Conservation (phyloP, 208 protist genomes). For the Leishmania aethiopica region DNA sequence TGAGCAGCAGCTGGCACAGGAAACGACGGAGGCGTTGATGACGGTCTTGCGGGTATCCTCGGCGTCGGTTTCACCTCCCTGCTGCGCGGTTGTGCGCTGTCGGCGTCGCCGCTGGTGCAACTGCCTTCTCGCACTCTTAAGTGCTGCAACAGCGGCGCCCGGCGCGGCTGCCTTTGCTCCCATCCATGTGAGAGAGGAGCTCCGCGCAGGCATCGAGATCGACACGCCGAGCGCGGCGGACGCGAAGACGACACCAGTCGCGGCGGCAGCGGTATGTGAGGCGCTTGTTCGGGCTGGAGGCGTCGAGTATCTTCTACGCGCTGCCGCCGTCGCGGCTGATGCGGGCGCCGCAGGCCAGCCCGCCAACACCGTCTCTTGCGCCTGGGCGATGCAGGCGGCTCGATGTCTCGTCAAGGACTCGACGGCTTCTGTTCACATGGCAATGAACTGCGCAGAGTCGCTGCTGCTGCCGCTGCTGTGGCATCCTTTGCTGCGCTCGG, state of each 20-base stretch:
- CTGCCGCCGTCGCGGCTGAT: constrained; percentile 3
- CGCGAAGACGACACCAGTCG: not conserved
- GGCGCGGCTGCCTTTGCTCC: not conserved
- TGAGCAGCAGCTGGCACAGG: constrained; percentile 20
- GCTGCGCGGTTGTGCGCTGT: not conserved
- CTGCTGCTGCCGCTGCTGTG: constrained; percentile 26
- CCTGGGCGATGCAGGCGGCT: constrained; percentile 20
- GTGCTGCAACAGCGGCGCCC: not conserved
- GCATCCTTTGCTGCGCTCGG: constrained; percentile 25
- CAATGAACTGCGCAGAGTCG: constrained; percentile 13
- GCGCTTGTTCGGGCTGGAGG: constrained; percentile 24
- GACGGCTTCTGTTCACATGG: constrained; percentile 25
- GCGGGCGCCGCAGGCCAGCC: not conserved
- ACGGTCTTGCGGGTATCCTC: constrained; percentile 12
- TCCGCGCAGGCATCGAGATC: not conserved
- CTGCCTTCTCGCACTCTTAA: constrained; percentile 23
- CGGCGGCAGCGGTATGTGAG: constrained; percentile 14
- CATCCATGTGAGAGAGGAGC: not conserved
- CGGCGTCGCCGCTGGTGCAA: constrained; percentile 18
- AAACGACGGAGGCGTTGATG: constrained; percentile 22
- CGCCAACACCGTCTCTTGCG: constrained; percentile 8
- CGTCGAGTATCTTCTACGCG: constrained; percentile 19
- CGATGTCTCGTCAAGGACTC: constrained; percentile 13
- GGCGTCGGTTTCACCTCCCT: not conserved
- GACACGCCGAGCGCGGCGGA: not conserved